Evolutionary conservation across 345 rosid species (phyloP).

Genomic region (Eucalyptus sp.): DNA sequence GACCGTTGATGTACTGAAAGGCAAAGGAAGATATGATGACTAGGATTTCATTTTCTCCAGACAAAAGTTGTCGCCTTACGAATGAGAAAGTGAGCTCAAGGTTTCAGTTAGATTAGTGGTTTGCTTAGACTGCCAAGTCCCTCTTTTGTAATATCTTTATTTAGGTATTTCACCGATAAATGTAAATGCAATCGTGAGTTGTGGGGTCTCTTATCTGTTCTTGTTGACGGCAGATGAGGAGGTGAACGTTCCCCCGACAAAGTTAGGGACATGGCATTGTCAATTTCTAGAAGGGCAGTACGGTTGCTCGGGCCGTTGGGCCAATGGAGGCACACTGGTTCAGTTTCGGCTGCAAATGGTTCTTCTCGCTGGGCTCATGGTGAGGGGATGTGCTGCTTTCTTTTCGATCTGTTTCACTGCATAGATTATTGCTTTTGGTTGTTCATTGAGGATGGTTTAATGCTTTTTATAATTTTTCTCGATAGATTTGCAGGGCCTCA

Average conservation of each 20-base stretch:
- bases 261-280: background rate
- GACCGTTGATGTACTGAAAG: background rate
- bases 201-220: background rate
- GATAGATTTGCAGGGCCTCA: background rate
- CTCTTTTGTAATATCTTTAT: background rate
- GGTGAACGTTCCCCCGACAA: background rate
- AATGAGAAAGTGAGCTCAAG: background rate
- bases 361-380: background rate
- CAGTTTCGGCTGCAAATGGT: background rate
- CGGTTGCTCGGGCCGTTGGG: background rate
- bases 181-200: background rate
- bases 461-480: background rate
- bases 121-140: background rate
- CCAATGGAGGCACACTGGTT: background rate
- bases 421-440: background rate
- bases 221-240: background rate
- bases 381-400: background rate
- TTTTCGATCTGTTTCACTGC: background rate
- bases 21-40: background rate
- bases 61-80: background rate
- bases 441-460: background rate
- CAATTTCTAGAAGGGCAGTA: background rate
- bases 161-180: background rate
- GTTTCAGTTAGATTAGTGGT: background rate
- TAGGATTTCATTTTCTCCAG: background rate